Evolutionary conservation across 805 yeast species (phyloP).

Genomic region (Teunomyces barrocoloradensis): DNA sequence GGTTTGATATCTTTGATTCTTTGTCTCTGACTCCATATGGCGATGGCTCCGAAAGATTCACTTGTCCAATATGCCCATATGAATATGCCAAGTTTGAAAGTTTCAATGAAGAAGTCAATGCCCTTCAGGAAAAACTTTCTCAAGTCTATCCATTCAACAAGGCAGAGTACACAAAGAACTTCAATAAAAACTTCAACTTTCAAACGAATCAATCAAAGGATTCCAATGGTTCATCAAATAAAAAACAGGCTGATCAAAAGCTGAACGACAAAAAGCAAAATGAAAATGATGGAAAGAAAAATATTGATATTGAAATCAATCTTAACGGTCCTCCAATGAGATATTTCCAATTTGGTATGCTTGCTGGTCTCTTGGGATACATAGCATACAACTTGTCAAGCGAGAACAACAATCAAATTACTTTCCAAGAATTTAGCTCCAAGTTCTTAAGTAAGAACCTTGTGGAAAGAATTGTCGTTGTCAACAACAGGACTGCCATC

Average conservation of each 20-base stretch:
- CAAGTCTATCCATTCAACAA: constrained; percentile 1
- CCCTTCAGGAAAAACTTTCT: constrained; percentile 6
- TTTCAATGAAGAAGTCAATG: constrained; percentile 11
- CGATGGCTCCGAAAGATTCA: constrained; percentile 15
- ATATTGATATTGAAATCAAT: constrained; percentile 23
- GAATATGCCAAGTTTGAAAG: constrained; percentile 20
- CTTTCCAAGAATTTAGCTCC: constrained; percentile 89
- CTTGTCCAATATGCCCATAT: constrained; percentile 28
- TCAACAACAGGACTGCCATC: constrained; percentile 73
- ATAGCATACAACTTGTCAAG: constrained; percentile 17
- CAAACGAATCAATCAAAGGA: constrained; percentile 4
- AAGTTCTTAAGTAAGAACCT: constrained; percentile 72
- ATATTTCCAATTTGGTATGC: constrained; percentile 31
- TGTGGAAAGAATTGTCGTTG: constrained; percentile 70
- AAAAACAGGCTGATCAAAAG: constrained; percentile 8
- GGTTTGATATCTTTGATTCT: constrained; percentile 31
- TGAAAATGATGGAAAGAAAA: constrained; percentile 10
- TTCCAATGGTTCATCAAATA: constrained; percentile 1
- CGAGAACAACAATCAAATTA: constrained; percentile 48
- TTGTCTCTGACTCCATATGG: constrained; percentile 26
- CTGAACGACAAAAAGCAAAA: constrained; percentile 7
- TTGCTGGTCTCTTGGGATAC: constrained; percentile 26
- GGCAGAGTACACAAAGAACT: neutral
- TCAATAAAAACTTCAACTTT: constrained; percentile 3
- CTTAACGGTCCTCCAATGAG: constrained; percentile 21